Evolutionary conservation across 306 rosid genomes (phyloP).

Genomic region (Benincasa hispida): DNA sequence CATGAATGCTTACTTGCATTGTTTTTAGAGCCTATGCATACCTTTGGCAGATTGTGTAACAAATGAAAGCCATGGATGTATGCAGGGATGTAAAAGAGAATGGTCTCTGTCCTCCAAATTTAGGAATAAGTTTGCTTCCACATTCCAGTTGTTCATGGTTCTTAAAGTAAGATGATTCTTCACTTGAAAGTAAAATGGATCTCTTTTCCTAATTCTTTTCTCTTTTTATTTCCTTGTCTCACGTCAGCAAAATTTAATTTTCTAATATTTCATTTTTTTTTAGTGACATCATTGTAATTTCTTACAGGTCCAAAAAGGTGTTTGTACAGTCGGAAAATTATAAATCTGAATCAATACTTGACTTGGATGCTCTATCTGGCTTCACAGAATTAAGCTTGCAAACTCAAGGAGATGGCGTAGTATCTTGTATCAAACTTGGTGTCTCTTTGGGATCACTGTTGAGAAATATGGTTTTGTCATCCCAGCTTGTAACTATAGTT

Average conservation of each 20-base stretch:
- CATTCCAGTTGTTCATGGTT: constrained; percentile 69
- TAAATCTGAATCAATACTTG: constrained; percentile 56
- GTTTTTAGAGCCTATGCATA: constrained; percentile 2
- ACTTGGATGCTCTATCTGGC: constrained; percentile 84
- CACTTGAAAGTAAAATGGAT: not conserved
- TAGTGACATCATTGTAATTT: constrained; percentile 10
- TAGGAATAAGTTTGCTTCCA: constrained; percentile 65
- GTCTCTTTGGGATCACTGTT: constrained; percentile 59
- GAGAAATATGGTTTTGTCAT: constrained; percentile 54
- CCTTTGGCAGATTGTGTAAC: not conserved
- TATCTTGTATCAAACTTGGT: constrained; percentile 59
- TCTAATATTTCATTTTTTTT: constrained; percentile 7
- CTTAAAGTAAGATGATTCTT: constrained; percentile 49
- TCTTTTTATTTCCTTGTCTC: constrained; percentile 10
- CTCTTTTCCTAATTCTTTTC: not conserved
- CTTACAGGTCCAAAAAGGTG: constrained; percentile 56
- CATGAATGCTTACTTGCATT: constrained; percentile 1
- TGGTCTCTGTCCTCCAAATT: constrained; percentile 33
- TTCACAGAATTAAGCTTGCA: constrained; percentile 69
- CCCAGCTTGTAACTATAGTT: constrained; percentile 68
- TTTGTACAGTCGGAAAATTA: constrained; percentile 43
- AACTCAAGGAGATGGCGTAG: constrained; percentile 45
- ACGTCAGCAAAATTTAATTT: not conserved
- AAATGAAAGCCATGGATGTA: constrained; percentile 15
- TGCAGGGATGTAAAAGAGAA: constrained; percentile 51